A percentile compares a stretch with the other conserved stretches of the same genome.
phyloP scores from a whole-genome alignment of 352 stramenopile genomes.

The Globisporangium parvum region DNA sequence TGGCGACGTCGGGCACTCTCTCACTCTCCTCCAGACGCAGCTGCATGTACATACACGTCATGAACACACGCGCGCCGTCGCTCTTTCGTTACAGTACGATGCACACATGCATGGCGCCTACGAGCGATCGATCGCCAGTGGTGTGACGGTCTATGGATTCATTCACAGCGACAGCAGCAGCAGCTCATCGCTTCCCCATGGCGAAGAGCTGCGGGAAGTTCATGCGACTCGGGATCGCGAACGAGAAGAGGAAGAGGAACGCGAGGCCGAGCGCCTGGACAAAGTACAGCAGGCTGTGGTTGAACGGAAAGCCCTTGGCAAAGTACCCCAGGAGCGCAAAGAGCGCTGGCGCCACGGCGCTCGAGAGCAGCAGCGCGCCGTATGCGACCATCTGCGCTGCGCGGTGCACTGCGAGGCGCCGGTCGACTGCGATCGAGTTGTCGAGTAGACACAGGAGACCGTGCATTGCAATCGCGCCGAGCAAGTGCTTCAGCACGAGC shows the following conservation, averaged over 20 bases:
- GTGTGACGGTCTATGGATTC: too few species aligned
- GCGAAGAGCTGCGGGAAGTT: conserved; percentile 80
- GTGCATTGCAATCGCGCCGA: conserved; percentile 52
- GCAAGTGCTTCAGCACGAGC: conserved; percentile 59
- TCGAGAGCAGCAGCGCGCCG: conserved; percentile 44
- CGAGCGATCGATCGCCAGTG: not conserved
- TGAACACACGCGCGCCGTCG: not conserved
- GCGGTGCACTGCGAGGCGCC: conserved; percentile 62
- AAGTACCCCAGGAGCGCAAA: conserved; percentile 78
- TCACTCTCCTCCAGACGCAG: too few species aligned
- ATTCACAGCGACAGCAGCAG: not conserved
- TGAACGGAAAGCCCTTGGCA: conserved; percentile 65
- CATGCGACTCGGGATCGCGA: conserved; percentile 69
- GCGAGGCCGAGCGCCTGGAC: conserved; percentile 55
- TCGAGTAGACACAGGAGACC: conserved; percentile 63
- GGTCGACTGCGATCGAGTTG: conserved; percentile 75
- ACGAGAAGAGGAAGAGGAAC: conserved; percentile 72
- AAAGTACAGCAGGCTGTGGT: conserved; percentile 78
- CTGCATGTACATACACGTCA: conserved; percentile 13
- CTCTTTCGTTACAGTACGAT: not conserved
- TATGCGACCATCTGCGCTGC: conserved; percentile 60
- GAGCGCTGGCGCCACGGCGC: conserved; percentile 38
- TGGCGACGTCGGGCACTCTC: too few species aligned
- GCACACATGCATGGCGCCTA: not conserved
- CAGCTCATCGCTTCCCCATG: conserved; percentile 64